Evolutionary conservation across 345 rosid species (phyloP), one percentile per base, ranked within the genome.

Genomic region (Moricandia arvensis): DNA sequence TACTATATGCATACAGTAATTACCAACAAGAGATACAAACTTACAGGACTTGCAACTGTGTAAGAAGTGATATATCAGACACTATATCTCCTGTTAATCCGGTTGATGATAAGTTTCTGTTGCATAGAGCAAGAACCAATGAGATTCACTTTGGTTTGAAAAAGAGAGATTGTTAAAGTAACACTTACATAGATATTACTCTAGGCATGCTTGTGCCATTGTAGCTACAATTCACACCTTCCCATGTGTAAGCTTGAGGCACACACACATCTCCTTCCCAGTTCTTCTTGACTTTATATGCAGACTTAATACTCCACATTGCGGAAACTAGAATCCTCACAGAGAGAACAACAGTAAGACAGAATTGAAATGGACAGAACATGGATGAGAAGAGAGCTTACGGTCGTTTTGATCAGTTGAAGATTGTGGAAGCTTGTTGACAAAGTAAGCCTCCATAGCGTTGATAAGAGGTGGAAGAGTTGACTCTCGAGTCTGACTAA

Each of bases 251-350:
- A 33, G 4, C 65, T 21, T 67, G 54, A 58, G 85, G 87, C 16
- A 58, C 34, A 59, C 85, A 81, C 34, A 76, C 76, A 47, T 86
- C 91, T 72, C 89, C 89, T 71, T 86, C 77, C 91, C 88, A 87
- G 76, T 82, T 77, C 71, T 60, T 75, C 30, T 65, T 77, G 68
- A 88, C 34, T 37, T 73, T 60, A 74, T 86, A 86, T 1, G 16
- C 21, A 13, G 83, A 83, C 72, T 85, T 85, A 54, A 86, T 71
- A 51, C 16, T 77, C 70, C 45, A 65, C 53, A 86, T 79, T 0
- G 88, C 86, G 9, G 82, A 68, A 70, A 82, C 88, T 88, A 54
- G 21, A 53, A 47, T 33, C 8, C 37, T 33, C 37, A 33, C 37
- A 33, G 37, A 33, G 37, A 33, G 37, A 33, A 33, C 7, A 33